Base-by-base conservation (phyloP, 2,329 filamentous ascomycete species). In the Microthyrium microscopicum region DNA sequence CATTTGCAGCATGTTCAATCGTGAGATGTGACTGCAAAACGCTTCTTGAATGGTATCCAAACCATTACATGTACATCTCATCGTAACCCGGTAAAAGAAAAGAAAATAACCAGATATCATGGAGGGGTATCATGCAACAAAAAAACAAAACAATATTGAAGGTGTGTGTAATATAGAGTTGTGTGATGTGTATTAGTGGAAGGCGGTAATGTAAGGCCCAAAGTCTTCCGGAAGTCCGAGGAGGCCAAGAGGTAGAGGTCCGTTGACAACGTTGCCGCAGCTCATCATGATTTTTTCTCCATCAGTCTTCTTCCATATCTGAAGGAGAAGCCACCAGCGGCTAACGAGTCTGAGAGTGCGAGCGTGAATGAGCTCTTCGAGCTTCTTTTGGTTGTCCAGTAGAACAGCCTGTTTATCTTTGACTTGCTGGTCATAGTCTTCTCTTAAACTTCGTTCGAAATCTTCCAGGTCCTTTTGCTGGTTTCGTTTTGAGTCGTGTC, bases 381-480 rank as follows among this genome's bases (percentile, higher is more conserved):
- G 30, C 24, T 21, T 32, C 15, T 25, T n/a, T 12, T 22, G 27
- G n/a, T 37, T 33, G 31, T 26, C 20, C 6, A 16, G 12, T 5
- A 37, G 35, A 4, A 17, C 28, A 20, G 16, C 29, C n/a, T 20
- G 4, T 22, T 37, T 37, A 9, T 18, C 29, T 13, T 29, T 21
- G 9, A 19, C 6, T 7, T 17, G 24, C 7, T 27, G 18, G 11
- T 2, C 30, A 11, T 16, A 13, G 12, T 31, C 21, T 7, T 27
- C 21, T 6, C 33, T 30, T 15, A 37, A 22, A 20, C 20, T 33
- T 13, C 22, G 20, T n/a, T 21, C n/a, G 11, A 24, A 28, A 13
- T 33, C 35, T 13, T 26, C 35, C 5, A 37, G 9, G 12, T 37
- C 35, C 29, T 29, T 32, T 27, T 37, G 21, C 29, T 37, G 35